Evolutionary conservation across 352 stramenopile species (phyloP), one percentile per base, ranked within the genome.

Genomic region (Phytophthora hybrid): DNA sequence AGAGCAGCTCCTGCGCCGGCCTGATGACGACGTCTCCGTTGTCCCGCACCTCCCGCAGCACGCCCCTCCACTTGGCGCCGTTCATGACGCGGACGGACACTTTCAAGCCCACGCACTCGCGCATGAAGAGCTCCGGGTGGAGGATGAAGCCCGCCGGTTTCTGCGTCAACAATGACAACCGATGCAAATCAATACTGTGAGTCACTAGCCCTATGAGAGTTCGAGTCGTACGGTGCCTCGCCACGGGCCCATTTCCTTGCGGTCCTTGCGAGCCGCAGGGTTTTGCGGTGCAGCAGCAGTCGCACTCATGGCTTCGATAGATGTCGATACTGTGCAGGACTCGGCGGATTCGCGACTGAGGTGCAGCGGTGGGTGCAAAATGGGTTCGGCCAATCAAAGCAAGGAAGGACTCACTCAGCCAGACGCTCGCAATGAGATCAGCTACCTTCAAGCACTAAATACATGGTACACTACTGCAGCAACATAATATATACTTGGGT

Each of bases 1-100:
- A 77, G 31, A 77, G 65, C 21, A 77, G 55, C 65, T 77, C 71
- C 37, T 77, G 71, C 4, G 71, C 71, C 46, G 71, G 71, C 13
- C 51, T n/a, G 65, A 77, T 73, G 11, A 74, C 37, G 44, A 77
- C 54, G 55, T 73, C 62, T 9, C 71, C 64, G 21, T 77, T 73
- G 37, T 69, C 64, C 10, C 32, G 44, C 1, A 77, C 64, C 31
- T 74, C 65, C 1, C n/a, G 47, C 26, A 77, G 59, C 19, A 73
- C 52, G 46, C 71, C 71, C 54, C 51, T 59, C 71, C 71, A 77
- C 65, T 70, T 77, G 59, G 65, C 65, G 5, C 71, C 71, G 64
- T 66, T 74, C 53, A 70, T 74, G 59, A 66, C 59, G 39, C 71
- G 71, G 52, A 77, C 59, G 16, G 71, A 73, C 44, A 77, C 71